Conservation (phyloP, 331 rosid genomes). For the Arachis monticola region DNA sequence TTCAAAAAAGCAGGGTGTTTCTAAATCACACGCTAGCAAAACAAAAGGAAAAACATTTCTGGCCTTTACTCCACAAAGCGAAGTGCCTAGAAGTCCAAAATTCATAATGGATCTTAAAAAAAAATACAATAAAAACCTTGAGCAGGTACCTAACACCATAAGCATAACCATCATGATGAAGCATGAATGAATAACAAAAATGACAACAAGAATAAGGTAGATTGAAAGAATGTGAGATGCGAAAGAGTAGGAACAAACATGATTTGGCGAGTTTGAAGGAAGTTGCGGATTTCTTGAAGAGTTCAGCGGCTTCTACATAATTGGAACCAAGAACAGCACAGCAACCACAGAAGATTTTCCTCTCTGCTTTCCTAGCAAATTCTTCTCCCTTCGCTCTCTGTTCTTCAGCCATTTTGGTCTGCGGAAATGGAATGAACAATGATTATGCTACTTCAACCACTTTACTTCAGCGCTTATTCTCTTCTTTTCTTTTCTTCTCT, state of each 20-base stretch:
- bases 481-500: too few relatives aligned
- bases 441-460: neutral
- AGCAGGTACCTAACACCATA: conserved; percentile 7
- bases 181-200: neutral
- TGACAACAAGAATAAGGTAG: neutral
- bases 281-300: conserved; percentile 58
- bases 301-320: conserved; percentile 59
- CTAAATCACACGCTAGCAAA: neutral
- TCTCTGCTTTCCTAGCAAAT: conserved; percentile 56
- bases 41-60: neutral
- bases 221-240: neutral
- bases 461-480: neutral
- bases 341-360: conserved; percentile 45
- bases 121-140: neutral
- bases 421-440: neutral
- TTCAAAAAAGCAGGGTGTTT: conserved; percentile 5
- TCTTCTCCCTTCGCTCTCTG: conserved; percentile 51
- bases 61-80: neutral
- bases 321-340: conserved; percentile 52
- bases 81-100: conserved; percentile 2
- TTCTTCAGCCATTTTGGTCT: neutral
- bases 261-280: conserved; percentile 67
- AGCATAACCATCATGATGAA: neutral
- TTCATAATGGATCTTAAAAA: neutral
- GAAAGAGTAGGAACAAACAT: conserved; percentile 37